A percentile compares a stretch with the other conserved stretches of the same genome.
These are phyloP conservation scores for Amoeboaphelidium protococcarum DNA, from an alignment of 371 early-diverging fungal species.

Conservation along the genomic window DNA sequence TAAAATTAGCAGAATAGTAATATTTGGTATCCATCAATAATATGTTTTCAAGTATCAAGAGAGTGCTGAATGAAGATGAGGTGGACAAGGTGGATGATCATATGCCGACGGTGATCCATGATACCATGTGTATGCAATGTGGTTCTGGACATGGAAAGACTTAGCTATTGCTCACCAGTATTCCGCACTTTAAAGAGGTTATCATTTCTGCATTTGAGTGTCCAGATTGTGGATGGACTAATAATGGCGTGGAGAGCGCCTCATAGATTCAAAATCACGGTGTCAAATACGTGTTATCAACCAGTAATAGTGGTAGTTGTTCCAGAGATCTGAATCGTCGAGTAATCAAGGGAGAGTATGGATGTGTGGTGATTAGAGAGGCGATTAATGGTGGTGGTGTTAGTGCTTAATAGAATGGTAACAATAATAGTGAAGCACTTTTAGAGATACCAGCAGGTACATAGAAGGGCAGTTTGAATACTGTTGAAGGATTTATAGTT, in stretches of 20 bases:
- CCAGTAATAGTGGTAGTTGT: constrained; percentile 18
- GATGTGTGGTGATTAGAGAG: constrained; percentile 49
- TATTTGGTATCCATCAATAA: no score
- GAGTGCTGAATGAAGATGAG: no score
- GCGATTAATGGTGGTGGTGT: no score
- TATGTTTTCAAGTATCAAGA: no score
- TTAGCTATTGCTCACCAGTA: constrained; percentile 54
- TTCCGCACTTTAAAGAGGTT: constrained; percentile 77
- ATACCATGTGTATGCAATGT: no score
- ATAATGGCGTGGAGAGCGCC: constrained; percentile 74
- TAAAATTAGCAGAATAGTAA: no score
- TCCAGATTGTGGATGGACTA: constrained; percentile 58
- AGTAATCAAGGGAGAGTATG: constrained; percentile 61
- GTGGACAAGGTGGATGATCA: no score
- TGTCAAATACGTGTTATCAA: constrained; percentile 26
- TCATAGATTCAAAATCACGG: constrained; percentile 53
- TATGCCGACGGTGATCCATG: no score
- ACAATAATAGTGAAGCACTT: no score
- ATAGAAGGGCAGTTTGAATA: constrained; percentile 48
- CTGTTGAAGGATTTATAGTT: constrained; percentile 59
- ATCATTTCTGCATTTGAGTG: constrained; percentile 84
- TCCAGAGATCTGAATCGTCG: constrained; percentile 56
- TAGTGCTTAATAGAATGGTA: no score
- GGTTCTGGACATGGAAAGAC: constrained; percentile 75
- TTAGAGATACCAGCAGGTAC: constrained; percentile 61